phyloP scores from a whole-genome alignment of 257 asterid species.

The Sherardia arvensis region DNA sequence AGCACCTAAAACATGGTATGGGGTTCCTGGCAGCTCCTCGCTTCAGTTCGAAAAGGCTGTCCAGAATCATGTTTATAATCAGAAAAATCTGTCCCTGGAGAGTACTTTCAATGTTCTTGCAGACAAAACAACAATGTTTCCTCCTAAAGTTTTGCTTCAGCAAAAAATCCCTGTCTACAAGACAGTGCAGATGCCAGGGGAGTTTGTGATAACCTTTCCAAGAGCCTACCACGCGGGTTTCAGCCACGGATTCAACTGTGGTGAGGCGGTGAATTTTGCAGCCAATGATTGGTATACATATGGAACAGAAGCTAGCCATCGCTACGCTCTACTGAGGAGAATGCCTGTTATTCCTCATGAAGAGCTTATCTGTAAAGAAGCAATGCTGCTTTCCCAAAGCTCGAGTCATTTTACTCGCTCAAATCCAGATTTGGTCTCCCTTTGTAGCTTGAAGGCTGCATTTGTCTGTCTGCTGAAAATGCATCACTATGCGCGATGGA shows the following conservation, averaged over 20 bases:
- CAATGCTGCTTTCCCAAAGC: conserved; percentile 20
- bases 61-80: conserved; percentile 12
- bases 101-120: conserved; percentile 24
- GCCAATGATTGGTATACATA: conserved; percentile 28
- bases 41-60: conserved; percentile 25
- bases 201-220: conserved; percentile 38
- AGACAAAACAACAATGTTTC: conserved; percentile 38
- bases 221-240: conserved; percentile 42
- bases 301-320: conserved; percentile 28
- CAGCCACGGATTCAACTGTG: conserved; percentile 45
- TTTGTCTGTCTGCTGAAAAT: conserved; percentile 25
- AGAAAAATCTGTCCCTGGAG: conserved; percentile 16
- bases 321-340: conserved; percentile 26
- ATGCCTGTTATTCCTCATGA: conserved; percentile 35
- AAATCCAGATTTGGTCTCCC: conserved; percentile 1
- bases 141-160: conserved; percentile 30
- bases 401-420: neutral
- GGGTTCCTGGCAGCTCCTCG: conserved; percentile 34
- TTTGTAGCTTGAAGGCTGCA: conserved; percentile 16
- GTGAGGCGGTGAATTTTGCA: conserved; percentile 44
- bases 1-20: conserved; percentile 42
- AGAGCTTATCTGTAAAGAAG: conserved; percentile 38
- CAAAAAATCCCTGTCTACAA: conserved; percentile 26
- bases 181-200: conserved; percentile 37
- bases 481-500: conserved; percentile 28